Conservation (phyloP, 352 stramenopile species). For the Globisporangium lucens region DNA sequence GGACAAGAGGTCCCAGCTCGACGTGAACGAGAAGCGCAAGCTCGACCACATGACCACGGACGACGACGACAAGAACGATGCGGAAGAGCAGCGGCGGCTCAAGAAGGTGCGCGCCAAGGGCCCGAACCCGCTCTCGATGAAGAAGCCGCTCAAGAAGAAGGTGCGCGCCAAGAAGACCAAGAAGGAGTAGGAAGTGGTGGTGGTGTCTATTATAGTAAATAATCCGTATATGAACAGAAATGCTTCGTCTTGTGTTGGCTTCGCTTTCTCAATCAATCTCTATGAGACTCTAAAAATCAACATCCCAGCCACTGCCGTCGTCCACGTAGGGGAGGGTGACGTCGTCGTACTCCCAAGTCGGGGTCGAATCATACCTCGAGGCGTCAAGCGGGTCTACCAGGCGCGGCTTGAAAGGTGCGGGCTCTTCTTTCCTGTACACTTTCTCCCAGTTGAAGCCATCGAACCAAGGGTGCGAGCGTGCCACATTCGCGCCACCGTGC, state of each 20-base stretch:
- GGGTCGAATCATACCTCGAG: constrained; percentile 84
- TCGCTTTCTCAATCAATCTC: too few relatives aligned
- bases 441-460: constrained; percentile 85
- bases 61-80: constrained; percentile 7
- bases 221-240: background rate
- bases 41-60: constrained; percentile 44
- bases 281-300: constrained; percentile 60
- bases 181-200: constrained; percentile 2
- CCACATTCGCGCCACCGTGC: constrained; percentile 84
- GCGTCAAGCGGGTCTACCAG: constrained; percentile 89
- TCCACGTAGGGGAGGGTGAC: constrained; percentile 38
- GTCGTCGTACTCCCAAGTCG: constrained; percentile 44
- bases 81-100: constrained; percentile 26
- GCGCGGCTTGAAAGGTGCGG: constrained; percentile 87
- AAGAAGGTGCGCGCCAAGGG: constrained; percentile 61
- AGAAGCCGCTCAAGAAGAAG: constrained; percentile 79
- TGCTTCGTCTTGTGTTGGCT: constrained; percentile 1
- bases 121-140: constrained; percentile 74
- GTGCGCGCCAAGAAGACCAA: constrained; percentile 78
- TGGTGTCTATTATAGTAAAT: constrained; percentile 3
- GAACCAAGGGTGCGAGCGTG: constrained; percentile 93
- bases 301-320: constrained; percentile 76
- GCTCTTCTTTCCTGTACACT: constrained; percentile 84
- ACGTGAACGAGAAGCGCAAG: constrained; percentile 76
- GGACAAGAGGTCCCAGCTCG: constrained; percentile 59